These are phyloP conservation scores for Omphalotus guepiniiformis DNA, from an alignment of 768 basidiomycete species.

Conservation along the genomic window DNA sequence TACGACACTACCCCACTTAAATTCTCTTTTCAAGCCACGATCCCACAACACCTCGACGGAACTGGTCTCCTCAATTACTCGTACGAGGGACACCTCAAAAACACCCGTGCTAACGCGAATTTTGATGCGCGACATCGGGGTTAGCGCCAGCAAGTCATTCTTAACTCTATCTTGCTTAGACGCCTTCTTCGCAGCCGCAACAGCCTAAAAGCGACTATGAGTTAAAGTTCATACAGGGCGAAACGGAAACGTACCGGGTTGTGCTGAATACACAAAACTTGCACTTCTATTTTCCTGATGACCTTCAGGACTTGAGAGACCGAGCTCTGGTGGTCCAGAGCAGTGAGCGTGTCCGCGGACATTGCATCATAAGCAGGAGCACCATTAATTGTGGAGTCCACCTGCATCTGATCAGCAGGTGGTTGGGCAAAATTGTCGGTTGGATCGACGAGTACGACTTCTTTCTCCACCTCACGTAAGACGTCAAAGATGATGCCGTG, in stretches of 20 bases:
- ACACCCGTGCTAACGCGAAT: constrained; percentile 80
- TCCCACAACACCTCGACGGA: constrained; percentile 85
- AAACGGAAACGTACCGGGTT: constrained; percentile 68
- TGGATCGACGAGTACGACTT: constrained; percentile 62
- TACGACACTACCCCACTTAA: constrained; percentile 79
- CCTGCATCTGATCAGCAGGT: constrained; percentile 25
- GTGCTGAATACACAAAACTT: constrained; percentile 81
- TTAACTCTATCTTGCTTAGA: constrained; percentile 72
- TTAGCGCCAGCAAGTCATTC: constrained; percentile 64
- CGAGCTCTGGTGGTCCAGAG: constrained; percentile 7
- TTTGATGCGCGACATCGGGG: constrained; percentile 73
- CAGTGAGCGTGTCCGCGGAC: background rate
- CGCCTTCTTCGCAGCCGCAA: constrained; percentile 71
- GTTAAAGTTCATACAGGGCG: background rate
- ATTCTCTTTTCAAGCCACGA: constrained; percentile 64
- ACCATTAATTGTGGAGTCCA: constrained; percentile 18
- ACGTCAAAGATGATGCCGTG: constrained; percentile 57
- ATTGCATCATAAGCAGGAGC: constrained; percentile 9
- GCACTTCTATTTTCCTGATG: constrained; percentile 70
- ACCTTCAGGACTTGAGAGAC: constrained; percentile 48
- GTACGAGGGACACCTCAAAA: constrained; percentile 78
- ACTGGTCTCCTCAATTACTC: constrained; percentile 62
- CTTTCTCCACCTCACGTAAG: constrained; percentile 73
- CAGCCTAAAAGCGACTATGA: constrained; percentile 40
- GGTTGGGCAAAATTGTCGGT: constrained; percentile 13